Conservation (phyloP, 306 rosid species). For the Abrus precatorius region DNA sequence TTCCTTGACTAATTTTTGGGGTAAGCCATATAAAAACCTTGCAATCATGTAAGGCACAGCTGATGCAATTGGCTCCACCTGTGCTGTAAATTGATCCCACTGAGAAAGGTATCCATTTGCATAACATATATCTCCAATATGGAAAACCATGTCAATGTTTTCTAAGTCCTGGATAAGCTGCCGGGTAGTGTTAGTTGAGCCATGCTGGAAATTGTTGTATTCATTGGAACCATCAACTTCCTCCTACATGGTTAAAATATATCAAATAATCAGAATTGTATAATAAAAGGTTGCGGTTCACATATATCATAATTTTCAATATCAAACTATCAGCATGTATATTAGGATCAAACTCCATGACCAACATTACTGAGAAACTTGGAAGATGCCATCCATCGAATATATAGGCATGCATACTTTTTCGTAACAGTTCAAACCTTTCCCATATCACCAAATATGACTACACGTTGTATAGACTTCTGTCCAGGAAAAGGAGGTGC, state of each 20-base stretch:
- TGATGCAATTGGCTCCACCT: slow-evolving; percentile 90
- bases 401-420: slow-evolving; percentile 13
- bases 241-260: slow-evolving; percentile 59
- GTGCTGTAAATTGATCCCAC: slow-evolving; percentile 95
- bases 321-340: slow-evolving; percentile 21
- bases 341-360: not conserved
- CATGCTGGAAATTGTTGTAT: slow-evolving; percentile 85
- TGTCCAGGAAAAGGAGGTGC: slow-evolving; percentile 95
- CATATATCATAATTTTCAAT: not conserved
- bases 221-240: slow-evolving; percentile 96
- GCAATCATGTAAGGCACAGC: slow-evolving; percentile 90
- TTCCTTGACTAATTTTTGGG: slow-evolving; percentile 15
- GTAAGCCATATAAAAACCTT: slow-evolving; percentile 58
- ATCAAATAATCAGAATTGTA: slow-evolving; percentile 14
- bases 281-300: not conserved
- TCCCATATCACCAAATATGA: slow-evolving; percentile 95
- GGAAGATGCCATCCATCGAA: not conserved
- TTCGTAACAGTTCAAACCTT: slow-evolving; percentile 68
- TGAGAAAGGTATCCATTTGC: slow-evolving; percentile 93
- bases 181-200: slow-evolving; percentile 77
- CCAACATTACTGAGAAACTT: slow-evolving; percentile 23
- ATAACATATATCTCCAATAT: slow-evolving; percentile 88
- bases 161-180: slow-evolving; percentile 76
- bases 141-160: slow-evolving; percentile 81
- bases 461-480: slow-evolving; percentile 79